Base-by-base conservation (phyloP, 2,329 filamentous ascomycete genomes). In the Sclerotinia borealis region DNA sequence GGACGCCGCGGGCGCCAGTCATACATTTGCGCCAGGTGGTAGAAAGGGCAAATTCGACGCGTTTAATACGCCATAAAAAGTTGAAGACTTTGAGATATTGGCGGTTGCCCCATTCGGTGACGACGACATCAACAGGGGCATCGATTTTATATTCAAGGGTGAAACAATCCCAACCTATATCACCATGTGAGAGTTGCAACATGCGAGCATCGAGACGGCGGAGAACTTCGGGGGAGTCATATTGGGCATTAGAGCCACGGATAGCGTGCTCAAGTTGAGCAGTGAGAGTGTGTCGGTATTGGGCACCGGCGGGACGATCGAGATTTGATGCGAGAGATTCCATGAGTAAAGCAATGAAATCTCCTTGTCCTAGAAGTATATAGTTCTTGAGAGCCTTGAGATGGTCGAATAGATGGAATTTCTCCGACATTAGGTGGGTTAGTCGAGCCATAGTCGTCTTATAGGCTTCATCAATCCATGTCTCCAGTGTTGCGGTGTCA, bases 71-170 rank as follows among this genome's bases (percentile, higher is more conserved):
- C 93, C 95, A 99, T 3, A 99, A 83, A 73, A 99, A 97, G 77
- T 99, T 99, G 83, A 99, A 99, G 11, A 99, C 92, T 75, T 98
- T 98, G 70, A 99, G 87, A 74, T 99, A 99, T 74, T 99, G 93
- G 27, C 93, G 90, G 68, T 91, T 93, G 51, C 92, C 93, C 85
- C 93, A 97, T 48, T 96, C 92, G 0, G 93, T 98, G 45, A 99
- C 92, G 54, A 99, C 93, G 34, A 99, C 95, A 74, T 99, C 95
- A 29, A 97, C 91, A 0, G 95, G 95, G 2, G 93, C 90, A 74
- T 96, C 93, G 69, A 99, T 95, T 75, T 98, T 97, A 79, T 99
- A 99, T 75, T 99, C 96, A 10, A 99, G 85, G 0, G 95, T 99
- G 77, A 99, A 99, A 74, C 96, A 96, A 74, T 99, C 95, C 95